These are phyloP conservation scores for Phylloporus sp. DNA, from an alignment of 768 basidiomycete genomes.

Conservation along the genomic window DNA sequence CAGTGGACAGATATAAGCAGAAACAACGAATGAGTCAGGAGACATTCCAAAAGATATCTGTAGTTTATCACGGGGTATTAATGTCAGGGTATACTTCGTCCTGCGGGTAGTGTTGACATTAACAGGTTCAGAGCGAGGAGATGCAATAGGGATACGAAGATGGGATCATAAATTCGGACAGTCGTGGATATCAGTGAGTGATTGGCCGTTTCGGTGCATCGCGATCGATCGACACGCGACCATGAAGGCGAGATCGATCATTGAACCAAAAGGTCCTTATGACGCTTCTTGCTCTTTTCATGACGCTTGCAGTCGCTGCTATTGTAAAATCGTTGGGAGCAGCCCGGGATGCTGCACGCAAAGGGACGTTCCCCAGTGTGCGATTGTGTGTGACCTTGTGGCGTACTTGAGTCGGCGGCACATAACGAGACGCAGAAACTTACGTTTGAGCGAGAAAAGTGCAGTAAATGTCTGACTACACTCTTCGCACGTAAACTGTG, in stretches of 20 bases:
- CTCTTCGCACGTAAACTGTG: constrained; percentile 14
- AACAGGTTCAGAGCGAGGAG: background rate
- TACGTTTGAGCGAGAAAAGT: constrained; percentile 31
- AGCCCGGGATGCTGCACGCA: constrained; percentile 23
- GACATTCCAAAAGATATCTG: constrained; percentile 7
- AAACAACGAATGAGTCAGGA: constrained; percentile 3
- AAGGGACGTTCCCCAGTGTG: constrained; percentile 28
- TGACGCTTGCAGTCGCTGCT: constrained; percentile 34
- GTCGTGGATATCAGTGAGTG: constrained; percentile 4
- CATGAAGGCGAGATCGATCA: constrained; percentile 13
- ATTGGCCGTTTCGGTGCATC: constrained; percentile 1
- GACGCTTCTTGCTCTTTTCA: constrained; percentile 32
- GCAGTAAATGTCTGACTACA: constrained; percentile 30
- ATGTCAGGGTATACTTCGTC: constrained; percentile 19
- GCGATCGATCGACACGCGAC: constrained; percentile 23
- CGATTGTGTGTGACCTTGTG: constrained; percentile 27
- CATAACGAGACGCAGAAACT: constrained; percentile 1
- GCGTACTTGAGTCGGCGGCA: constrained; percentile 1
- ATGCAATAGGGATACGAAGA: constrained; percentile 8
- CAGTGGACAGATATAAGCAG: background rate
- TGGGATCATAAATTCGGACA: constrained; percentile 5
- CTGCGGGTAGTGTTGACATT: constrained; percentile 6
- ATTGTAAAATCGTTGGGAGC: constrained; percentile 28
- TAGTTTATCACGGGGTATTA: constrained; percentile 16
- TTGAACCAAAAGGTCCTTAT: constrained; percentile 14